Conservation (phyloP, 2,329 filamentous ascomycete species). For the Pestalotiopsis sp. region DNA sequence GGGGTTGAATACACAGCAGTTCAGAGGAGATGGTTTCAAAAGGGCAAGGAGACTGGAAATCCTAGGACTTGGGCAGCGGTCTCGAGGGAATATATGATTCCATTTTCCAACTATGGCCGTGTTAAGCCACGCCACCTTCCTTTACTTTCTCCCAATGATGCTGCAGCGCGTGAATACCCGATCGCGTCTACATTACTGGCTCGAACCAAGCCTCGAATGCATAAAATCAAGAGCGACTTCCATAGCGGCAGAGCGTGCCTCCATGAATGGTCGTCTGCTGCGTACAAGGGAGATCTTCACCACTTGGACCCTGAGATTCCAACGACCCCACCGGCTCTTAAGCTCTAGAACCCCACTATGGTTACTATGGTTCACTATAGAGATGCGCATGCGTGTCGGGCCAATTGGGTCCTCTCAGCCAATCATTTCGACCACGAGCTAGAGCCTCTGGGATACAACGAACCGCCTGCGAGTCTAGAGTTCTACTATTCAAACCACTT, state of each 20-base stretch:
- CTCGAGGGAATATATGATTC: conserved; percentile 9
- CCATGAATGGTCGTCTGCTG: conserved; percentile 2
- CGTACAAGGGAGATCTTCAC: neutral
- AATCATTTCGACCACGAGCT: conserved; percentile 18
- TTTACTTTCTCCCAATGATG: neutral
- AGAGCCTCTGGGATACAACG: conserved; percentile 9
- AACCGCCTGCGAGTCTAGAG: neutral
- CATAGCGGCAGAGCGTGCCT: neutral
- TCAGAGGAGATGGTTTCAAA: conserved; percentile 4
- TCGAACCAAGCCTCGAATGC: neutral
- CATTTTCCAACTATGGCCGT: no score
- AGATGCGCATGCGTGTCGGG: neutral
- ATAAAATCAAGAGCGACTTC: neutral
- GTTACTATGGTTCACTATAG: neutral
- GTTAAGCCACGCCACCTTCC: neutral
- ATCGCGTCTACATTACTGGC: neutral
- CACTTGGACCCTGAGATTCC: conserved; percentile 10
- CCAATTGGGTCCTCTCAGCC: conserved; percentile 12
- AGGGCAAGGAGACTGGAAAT: neutral
- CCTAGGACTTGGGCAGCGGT: neutral
- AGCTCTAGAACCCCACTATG: conserved; percentile 2
- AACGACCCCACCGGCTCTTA: conserved; percentile 11
- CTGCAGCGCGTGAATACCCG: neutral
- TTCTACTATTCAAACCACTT: neutral
- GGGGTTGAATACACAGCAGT: conserved; percentile 24